These are phyloP conservation scores for Mycena sanguinolenta DNA, from an alignment of 768 basidiomycete species.

Conservation along the genomic window DNA sequence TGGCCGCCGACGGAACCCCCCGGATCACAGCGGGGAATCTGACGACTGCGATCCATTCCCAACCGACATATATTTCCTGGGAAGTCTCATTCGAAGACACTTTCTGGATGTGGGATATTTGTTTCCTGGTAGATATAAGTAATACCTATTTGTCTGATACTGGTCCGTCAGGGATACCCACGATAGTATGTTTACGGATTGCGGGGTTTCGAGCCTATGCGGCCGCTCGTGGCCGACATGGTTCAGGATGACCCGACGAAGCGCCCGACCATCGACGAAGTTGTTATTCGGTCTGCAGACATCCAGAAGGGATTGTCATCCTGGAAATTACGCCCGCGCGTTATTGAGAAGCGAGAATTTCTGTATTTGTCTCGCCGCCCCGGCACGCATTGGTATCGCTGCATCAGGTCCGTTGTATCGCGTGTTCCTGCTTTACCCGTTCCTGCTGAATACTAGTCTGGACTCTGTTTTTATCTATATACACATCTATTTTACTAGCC, in stretches of 20 bases:
- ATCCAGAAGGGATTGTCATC: conserved; percentile 1
- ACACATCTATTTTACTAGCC: no score
- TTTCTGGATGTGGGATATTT: conserved; percentile 41
- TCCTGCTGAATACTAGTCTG: background rate
- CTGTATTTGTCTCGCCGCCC: background rate
- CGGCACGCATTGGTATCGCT: conserved; percentile 1
- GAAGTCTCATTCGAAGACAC: conserved; percentile 41
- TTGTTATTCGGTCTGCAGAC: conserved; percentile 45
- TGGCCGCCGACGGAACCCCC: conserved; percentile 46
- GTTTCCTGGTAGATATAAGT: no score
- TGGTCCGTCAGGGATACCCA: background rate
- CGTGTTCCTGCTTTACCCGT: background rate
- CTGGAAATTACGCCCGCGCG: conserved; percentile 21
- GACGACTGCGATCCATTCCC: conserved; percentile 53
- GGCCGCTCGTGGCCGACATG: conserved; percentile 52
- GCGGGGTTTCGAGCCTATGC: conserved; percentile 49
- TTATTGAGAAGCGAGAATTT: background rate
- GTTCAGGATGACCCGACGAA: conserved; percentile 49
- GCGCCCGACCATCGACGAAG: conserved; percentile 55
- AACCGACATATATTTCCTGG: conserved; percentile 59
- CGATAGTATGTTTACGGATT: background rate
- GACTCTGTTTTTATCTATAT: no score
- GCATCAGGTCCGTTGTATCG: background rate
- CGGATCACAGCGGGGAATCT: conserved; percentile 45
- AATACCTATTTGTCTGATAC: background rate